Conservation (phyloP, 257 asterid genomes). For the Solanum ossicruentum region DNA sequence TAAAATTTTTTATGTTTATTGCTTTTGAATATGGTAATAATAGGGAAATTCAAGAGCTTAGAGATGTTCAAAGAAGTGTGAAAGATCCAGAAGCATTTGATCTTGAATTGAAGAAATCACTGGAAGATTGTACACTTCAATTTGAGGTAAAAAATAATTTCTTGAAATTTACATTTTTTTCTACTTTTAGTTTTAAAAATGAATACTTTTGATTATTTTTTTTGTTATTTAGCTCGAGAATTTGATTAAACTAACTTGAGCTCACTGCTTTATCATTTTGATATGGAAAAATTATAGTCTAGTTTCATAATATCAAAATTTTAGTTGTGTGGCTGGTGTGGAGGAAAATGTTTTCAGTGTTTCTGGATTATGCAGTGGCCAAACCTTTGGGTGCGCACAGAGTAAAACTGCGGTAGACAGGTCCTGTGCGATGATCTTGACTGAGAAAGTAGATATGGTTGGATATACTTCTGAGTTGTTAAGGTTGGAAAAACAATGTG, state of each 20-base stretch:
- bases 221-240: neutral
- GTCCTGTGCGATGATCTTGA: no score
- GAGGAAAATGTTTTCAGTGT: neutral
- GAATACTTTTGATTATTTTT: neutral
- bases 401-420: no score
- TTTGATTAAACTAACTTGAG: neutral
- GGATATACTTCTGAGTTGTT: neutral
- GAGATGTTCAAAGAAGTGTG: slow-evolving; percentile 6
- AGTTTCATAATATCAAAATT: neutral
- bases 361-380: neutral
- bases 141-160: slow-evolving; percentile 30
- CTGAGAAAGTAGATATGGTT: no score
- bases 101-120: slow-evolving; percentile 22
- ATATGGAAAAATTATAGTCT: neutral
- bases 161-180: neutral
- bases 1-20: neutral
- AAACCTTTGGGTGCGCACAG: no score
- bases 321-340: neutral
- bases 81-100: slow-evolving; percentile 4
- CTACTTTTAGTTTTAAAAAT: neutral
- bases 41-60: slow-evolving; percentile 44
- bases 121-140: slow-evolving; percentile 23
- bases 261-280: neutral
- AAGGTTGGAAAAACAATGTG: neutral
- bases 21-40: slow-evolving; percentile 7